Base-by-base conservation (phyloP, 2,329 filamentous ascomycete species). In the Boeremia lycopersici region DNA sequence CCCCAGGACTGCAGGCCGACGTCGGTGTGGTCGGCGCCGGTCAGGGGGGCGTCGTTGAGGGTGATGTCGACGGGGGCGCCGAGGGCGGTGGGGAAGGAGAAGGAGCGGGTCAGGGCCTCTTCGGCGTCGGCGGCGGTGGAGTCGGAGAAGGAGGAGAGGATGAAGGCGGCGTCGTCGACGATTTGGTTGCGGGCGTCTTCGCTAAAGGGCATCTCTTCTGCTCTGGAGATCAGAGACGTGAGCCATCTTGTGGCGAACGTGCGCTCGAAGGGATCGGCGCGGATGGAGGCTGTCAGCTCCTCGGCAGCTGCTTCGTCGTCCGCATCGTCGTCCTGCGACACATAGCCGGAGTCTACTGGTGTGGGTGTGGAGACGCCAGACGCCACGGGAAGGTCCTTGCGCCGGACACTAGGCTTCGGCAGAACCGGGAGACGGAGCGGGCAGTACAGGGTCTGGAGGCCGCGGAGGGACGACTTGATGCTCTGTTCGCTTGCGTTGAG, bases 1-100 rank as follows among this genome's bases (percentile, higher is more conserved):
- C 72, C 72, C 72, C 72, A 75, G 19, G 67, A 71, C 50, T 75
- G 72, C 1, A 74, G 64, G 5, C 72, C 72, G 29, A 75, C 72
- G 31, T 73, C 72, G 0, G 72, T 75, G 42, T 75, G 72, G 46
- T 75, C 72, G 8, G 68, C 67, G 13, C 64, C 65, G 5, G 71
- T 71, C 9, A 75, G 59, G 10, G 72, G 72, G 2, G 71, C 72
- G 53, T 75, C 72, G 46, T 74, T 75, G 8, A 75, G 59, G 6
- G 59, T 68, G 6, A 75, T 57, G 6, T 65, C n/a, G 13, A 73
- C 53, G 3, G 45, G 15, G 19, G 48, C 31, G 23, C 41, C 52
- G 9, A 34, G 47, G 7, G 47, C 6, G 1, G 60, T 62, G 3
- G 61, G 50, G 31, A 75, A 74, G 2, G 56, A 58, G 39, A 75